Percentiles rank a stretch among this genome's conserved stretches.
phyloP scores from a whole-genome alignment of 192 early-diverging fungal species.

The Coemansia brasiliensis region DNA sequence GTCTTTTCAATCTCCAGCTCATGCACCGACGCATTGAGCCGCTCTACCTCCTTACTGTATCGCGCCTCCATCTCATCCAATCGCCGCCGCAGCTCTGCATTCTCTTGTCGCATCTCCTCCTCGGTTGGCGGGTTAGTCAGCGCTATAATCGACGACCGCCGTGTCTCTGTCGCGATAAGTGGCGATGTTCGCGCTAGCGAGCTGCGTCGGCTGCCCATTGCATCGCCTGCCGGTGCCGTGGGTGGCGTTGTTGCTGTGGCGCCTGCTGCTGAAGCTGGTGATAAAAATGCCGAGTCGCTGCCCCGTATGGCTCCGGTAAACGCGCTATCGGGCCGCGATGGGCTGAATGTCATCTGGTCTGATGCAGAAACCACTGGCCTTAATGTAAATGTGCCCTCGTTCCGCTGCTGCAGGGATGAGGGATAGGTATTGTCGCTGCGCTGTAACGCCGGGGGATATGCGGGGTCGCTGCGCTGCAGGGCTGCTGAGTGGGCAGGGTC shows the following conservation, averaged over 20 bases:
- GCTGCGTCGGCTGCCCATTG: slow-evolving; percentile 11
- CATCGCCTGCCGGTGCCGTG: too few relatives aligned
- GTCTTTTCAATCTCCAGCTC: slow-evolving; percentile 53
- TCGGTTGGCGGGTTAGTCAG: slow-evolving; percentile 48
- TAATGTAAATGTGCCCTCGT: too few relatives aligned
- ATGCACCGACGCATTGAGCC: slow-evolving; percentile 22
- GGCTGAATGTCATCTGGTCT: too few relatives aligned
- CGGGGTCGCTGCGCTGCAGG: too few relatives aligned
- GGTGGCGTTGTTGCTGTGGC: not conserved
- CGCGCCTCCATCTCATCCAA: slow-evolving; percentile 47
- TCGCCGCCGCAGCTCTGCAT: slow-evolving; percentile 39
- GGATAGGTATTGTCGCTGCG: too few relatives aligned
- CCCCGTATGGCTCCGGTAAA: not conserved
- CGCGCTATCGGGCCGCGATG: too few relatives aligned
- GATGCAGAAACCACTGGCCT: too few relatives aligned
- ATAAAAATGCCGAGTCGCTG: not conserved
- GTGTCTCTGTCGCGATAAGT: slow-evolving; percentile 16
- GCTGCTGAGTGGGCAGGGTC: too few relatives aligned
- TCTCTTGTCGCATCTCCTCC: slow-evolving; percentile 40
- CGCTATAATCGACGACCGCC: slow-evolving; percentile 51
- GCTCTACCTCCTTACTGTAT: slow-evolving; percentile 33
- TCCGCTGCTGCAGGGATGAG: too few relatives aligned
- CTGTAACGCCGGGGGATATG: too few relatives aligned
- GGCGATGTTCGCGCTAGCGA: slow-evolving; percentile 13
- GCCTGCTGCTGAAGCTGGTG: slow-evolving; percentile 10